Base-by-base conservation (phyloP, 768 basidiomycete species). In the Melanogaster broomeanus region DNA sequence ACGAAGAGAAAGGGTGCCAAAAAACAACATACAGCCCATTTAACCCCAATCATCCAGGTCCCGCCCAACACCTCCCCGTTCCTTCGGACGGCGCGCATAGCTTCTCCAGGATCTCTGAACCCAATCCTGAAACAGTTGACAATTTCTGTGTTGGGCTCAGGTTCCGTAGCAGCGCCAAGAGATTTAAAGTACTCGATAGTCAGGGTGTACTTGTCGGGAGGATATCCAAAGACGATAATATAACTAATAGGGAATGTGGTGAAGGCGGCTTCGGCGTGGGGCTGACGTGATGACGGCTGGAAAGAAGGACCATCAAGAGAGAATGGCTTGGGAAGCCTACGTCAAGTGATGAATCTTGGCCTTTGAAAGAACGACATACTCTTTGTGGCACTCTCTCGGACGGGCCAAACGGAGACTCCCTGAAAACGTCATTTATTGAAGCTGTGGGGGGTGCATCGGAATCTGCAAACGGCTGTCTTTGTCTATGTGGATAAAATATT, bases 171-270 rank as follows among this genome's bases (percentile, higher is more conserved):
- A 13, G 82, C 81, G 8, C 89, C 90, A 19, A 95, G 70, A 1
- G 84, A 82, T 58, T 78, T 80, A 74, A 91, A 88, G 66, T 88
- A 88, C 60, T 88, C 87, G 15, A 81, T 82, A 0, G 87, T 83
- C 15, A 84, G 63, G 46, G 79, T 82, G 65, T 87, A 88, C 61
- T 84, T 84, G 67, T 93, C 88, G 28, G 82, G 74, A 6, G 93
- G 91, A 64, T 93, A 95, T n/a, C 93, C 93, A 54, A 92, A 95
- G 45, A 95, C 83, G 61, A 93, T 76, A 31, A 95, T 75, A 61
- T 86, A 87, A 25, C 80, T 65, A 3, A 79, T 74, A 24, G 81
- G 77, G 11, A 70, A 43, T 6, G 72, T 52, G 37, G 66, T 52
- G n/a, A 69, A 51, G 42, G 66, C 38, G 27, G 72, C 39, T 13